Conservation (phyloP, 2,329 filamentous ascomycete genomes). For the Clarireedia hainanense region DNA sequence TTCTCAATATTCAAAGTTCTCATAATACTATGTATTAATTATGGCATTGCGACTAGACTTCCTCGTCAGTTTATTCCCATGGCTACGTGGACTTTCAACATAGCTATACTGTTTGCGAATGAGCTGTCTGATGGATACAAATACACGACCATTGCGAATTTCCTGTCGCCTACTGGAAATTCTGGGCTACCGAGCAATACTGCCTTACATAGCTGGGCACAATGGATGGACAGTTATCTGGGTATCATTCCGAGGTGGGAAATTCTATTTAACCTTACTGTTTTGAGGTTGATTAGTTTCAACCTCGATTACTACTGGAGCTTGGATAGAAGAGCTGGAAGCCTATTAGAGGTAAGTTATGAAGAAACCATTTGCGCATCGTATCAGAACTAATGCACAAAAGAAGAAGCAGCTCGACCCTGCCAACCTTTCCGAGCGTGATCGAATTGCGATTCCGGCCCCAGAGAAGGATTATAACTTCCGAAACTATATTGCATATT, state of each 20-base stretch:
- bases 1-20: slow-evolving; percentile 79
- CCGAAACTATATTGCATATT: slow-evolving; percentile 82
- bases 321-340: slow-evolving; percentile 52
- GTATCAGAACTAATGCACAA: slow-evolving; percentile 48
- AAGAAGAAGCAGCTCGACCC: slow-evolving; percentile 99
- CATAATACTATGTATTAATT: slow-evolving; percentile 73
- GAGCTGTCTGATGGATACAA: slow-evolving; percentile 75
- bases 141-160: slow-evolving; percentile 53
- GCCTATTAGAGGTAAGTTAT: slow-evolving; percentile 69
- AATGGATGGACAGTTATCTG: slow-evolving; percentile 68
- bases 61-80: slow-evolving; percentile 64
- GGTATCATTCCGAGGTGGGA: slow-evolving; percentile 91
- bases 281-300: slow-evolving; percentile 89
- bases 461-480: slow-evolving; percentile 64
- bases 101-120: slow-evolving; percentile 80
- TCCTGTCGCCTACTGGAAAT: slow-evolving; percentile 33
- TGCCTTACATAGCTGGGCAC: slow-evolving; percentile 43
- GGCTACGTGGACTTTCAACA: slow-evolving; percentile 85
- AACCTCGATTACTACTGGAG: slow-evolving; percentile 98
- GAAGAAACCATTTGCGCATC: neutral
- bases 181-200: slow-evolving; percentile 5
- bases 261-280: slow-evolving; percentile 94
- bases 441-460: slow-evolving; percentile 73
- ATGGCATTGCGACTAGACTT: slow-evolving; percentile 63
- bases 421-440: slow-evolving; percentile 75